Evolutionary conservation across 129 eudicot genomes (phyloP), one percentile per base, ranked within the genome.

Genomic region (Lactuca saligna): DNA sequence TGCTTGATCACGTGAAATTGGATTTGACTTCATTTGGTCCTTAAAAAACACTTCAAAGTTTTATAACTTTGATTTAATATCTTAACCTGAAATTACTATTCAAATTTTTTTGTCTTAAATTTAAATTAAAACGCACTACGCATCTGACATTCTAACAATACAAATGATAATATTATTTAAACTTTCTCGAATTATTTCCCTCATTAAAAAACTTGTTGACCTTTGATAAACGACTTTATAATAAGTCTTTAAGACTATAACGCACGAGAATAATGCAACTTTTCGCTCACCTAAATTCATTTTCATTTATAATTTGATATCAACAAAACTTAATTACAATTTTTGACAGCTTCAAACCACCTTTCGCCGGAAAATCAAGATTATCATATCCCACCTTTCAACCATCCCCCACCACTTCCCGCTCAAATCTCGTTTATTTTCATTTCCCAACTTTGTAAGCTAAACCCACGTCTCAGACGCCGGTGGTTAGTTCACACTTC

Each of bases 291-390:
- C 55, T 37, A 61, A 71, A 34, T 59, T 53, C 62, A 51, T 61
- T 35, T 70, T 31, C 38, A 7, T 17, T 71, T 72, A 50, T 72
- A 51, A 3, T 61, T 61, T 61, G 13, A 75, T 51, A 68, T 75
- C 38, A 69, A 69, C 75, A 69, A 69, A 61, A 53, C 46, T 69
- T 76, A 76, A 76, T 76, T 69, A 76, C 81, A 76, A 35, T 48
- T 61, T 75, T 76, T 11, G 58, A 10, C 25, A 70, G 11, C 12
- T 15, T 29, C 64, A 16, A 68, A 25, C 9, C 54, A 58, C 39
- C 14, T 46, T 53, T 68, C 8, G 57, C 33, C 42, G 17, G 63
- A 48, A 39, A 41, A 54, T n/a, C 49, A 17, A 67, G 35, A 15
- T 6, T 10, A 16, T 31, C 7, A 25, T 25, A 25, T 25, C 2